phyloP scores from a whole-genome alignment of 805 yeast species.

The Starmerella roubikii region DNA sequence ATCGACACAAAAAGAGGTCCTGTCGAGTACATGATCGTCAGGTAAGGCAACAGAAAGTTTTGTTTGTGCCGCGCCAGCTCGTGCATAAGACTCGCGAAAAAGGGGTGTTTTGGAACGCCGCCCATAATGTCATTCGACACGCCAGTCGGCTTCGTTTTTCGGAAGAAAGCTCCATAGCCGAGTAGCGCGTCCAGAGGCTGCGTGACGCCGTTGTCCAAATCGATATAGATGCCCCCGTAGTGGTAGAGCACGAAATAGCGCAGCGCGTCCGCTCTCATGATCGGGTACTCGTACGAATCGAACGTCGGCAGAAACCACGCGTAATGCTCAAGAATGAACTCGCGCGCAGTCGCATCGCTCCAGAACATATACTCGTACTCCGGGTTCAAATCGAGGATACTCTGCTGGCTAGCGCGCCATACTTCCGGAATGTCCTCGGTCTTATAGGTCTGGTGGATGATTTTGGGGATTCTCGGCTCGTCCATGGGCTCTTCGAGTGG shows the following conservation, averaged over 20 bases:
- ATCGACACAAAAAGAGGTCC: slow-evolving; percentile 83
- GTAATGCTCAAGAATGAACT: slow-evolving; percentile 63
- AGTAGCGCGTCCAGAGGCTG: slow-evolving; percentile 67
- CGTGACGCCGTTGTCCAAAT: slow-evolving; percentile 79
- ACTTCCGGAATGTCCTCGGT: slow-evolving; percentile 61
- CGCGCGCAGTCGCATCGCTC: slow-evolving; percentile 76
- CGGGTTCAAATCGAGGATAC: slow-evolving; percentile 66
- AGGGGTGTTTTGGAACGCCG: slow-evolving; percentile 72
- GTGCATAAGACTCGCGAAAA: slow-evolving; percentile 57
- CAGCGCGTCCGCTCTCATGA: slow-evolving; percentile 82
- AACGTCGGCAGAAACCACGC: slow-evolving; percentile 78
- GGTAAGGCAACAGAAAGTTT: slow-evolving; percentile 75
- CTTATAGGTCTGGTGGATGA: slow-evolving; percentile 88
- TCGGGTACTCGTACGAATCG: slow-evolving; percentile 65
- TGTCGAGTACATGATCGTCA: slow-evolving; percentile 85
- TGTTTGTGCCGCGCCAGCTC: slow-evolving; percentile 47
- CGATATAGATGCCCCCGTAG: slow-evolving; percentile 83
- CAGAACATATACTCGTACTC: slow-evolving; percentile 73
- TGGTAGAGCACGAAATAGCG: slow-evolving; percentile 72
- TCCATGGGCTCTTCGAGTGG: not conserved
- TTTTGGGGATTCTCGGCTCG: slow-evolving; percentile 57
- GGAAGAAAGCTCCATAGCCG: slow-evolving; percentile 69
- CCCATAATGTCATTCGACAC: slow-evolving; percentile 91
- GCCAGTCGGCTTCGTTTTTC: slow-evolving; percentile 83
- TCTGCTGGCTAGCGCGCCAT: slow-evolving; percentile 68